Evolutionary conservation across 352 stramenopile species (phyloP).

Genomic region (Phytophthora cactorum): DNA sequence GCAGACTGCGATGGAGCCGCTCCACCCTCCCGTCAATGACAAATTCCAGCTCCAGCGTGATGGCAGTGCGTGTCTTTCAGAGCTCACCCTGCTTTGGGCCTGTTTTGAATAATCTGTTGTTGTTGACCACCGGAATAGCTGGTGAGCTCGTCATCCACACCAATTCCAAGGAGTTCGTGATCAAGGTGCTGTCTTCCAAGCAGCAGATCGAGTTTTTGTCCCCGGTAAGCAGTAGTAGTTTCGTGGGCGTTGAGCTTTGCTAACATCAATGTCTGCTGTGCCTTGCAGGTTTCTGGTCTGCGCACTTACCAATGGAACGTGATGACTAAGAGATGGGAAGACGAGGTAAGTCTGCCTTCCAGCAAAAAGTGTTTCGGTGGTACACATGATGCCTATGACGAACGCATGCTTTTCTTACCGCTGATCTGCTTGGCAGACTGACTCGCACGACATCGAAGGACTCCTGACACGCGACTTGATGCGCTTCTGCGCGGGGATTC

Average conservation of each 20-base stretch:
- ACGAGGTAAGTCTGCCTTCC: constrained; percentile 52
- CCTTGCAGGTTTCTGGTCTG: constrained; percentile 66
- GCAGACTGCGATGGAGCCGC: constrained; percentile 57
- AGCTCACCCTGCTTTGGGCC: background rate
- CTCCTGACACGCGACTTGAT: constrained; percentile 84
- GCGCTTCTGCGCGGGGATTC: constrained; percentile 73
- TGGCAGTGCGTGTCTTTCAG: constrained; percentile 29
- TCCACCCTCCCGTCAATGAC: constrained; percentile 70
- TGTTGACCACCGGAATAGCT: constrained; percentile 24
- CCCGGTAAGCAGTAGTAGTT: constrained; percentile 34
- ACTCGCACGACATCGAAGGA: constrained; percentile 83
- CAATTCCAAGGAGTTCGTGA: constrained; percentile 63
- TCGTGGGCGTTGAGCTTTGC: background rate
- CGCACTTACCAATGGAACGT: constrained; percentile 80
- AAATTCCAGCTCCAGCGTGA: constrained; percentile 58
- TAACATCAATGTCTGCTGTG: constrained; percentile 1
- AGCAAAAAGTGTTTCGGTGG: background rate
- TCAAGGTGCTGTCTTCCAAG: constrained; percentile 61
- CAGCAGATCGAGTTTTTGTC: constrained; percentile 78
- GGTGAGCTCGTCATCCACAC: constrained; percentile 54
- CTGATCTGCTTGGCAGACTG: constrained; percentile 43
- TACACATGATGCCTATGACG: background rate
- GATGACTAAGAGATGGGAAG: constrained; percentile 75
- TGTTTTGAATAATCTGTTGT: background rate
- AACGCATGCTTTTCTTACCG: background rate